Evolutionary conservation across 176 grass and related monocot species (phyloP), one percentile per base, ranked within the genome.

Genomic region (Oropetium thomaeum): DNA sequence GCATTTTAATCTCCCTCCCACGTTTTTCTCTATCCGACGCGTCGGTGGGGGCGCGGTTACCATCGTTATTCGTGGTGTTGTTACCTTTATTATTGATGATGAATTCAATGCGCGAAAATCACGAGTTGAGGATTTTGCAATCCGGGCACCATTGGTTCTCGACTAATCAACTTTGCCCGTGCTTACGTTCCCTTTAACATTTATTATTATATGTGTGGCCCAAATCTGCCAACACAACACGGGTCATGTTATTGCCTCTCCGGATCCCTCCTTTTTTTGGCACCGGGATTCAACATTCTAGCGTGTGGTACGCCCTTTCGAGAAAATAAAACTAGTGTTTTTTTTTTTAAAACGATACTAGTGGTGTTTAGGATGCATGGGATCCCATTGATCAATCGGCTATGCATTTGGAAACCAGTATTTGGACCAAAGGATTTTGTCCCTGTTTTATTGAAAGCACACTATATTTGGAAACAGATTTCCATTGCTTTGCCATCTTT

Each of bases 181-280:
- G 65, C 20, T 65, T 10, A n/a, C 51, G 30, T 65, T 38, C 31
- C 38, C 47, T 82, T 77, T 29, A 52, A 19, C 62, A 86, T 68
- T 74, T 72, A 65, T 65, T 51, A 37, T n/a, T n/a, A n/a, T n/a
- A n/a, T 38, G 30, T 82, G 85, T 87, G 73, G 73, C 27, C 49
- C 61, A 60, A 78, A 87, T 87, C 26, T 39, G 40, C 48, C 65
- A 74, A 26, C 62, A 82, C 65, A 74, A 26, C 62, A 82, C 74
- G 23, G 79, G 65, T 73, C 43, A n/a, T n/a, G n/a, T 20, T 67
- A 30, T 79, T 70, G 39, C 20, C 63, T 76, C 26, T 58, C 12
- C 8, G 37, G 29, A 31, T 47, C 65, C 31, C n/a, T n/a, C n/a
- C n/a, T n/a, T 72, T 78, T 13, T 71, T 86, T 51, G 7, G 29